These are phyloP conservation scores for Dioszegia aurantiaca DNA, from an alignment of 768 basidiomycete species.

Conservation along the genomic window DNA sequence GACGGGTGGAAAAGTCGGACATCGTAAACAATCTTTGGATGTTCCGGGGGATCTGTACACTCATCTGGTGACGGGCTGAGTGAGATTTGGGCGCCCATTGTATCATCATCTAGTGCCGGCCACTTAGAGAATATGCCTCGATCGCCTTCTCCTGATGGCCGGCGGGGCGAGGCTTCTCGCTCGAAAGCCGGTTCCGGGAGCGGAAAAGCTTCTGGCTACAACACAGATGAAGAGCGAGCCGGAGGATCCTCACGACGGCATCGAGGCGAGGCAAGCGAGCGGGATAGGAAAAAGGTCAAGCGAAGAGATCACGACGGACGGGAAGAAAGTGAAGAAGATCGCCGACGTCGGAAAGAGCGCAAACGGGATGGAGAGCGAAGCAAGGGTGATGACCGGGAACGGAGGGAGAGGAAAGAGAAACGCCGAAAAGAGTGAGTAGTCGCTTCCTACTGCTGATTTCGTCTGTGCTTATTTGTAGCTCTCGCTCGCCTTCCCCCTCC, in stretches of 20 bases:
- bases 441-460: not conserved
- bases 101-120: too few relatives aligned
- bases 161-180: not conserved
- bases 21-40: not conserved
- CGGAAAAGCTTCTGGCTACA: conserved; percentile 2
- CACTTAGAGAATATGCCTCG: conserved; percentile 25
- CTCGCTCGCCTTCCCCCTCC: conserved; percentile 62
- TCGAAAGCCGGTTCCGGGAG: not conserved
- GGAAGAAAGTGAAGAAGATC: not conserved
- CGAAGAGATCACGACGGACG: not conserved
- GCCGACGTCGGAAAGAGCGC: conserved; percentile 29
- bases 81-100: too few relatives aligned
- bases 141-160: conserved; percentile 30
- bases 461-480: conserved; percentile 1
- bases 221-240: conserved; percentile 15
- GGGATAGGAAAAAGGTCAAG: conserved; percentile 9
- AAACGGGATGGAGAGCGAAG: conserved; percentile 23
- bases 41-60: not conserved
- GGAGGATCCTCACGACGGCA: conserved; percentile 8
- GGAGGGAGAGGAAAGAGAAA: too few relatives aligned
- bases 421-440: conserved; percentile 57
- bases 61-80: too few relatives aligned
- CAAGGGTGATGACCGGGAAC: too few relatives aligned
- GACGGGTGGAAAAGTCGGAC: not conserved
- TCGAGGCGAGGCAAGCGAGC: not conserved